phyloP scores from a whole-genome alignment of 2,329 filamentous ascomycete species.

The Colletotrichum sp. region DNA sequence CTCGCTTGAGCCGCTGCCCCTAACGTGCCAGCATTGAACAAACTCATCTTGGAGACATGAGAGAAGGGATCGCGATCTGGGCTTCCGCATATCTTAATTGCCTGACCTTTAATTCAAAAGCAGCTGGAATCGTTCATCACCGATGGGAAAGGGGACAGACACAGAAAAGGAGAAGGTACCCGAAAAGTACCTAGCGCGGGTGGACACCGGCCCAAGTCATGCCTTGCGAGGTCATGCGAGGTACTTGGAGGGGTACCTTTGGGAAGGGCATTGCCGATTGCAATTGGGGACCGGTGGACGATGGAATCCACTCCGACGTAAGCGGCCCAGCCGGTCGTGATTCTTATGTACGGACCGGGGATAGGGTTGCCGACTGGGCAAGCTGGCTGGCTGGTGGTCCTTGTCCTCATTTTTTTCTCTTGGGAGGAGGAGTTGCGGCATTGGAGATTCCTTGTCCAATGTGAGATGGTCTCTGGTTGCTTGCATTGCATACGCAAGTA shows the following conservation, averaged over 20 bases:
- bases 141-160: neutral
- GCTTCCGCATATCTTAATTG: neutral
- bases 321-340: neutral
- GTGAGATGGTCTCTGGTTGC: neutral
- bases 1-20: neutral
- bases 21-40: neutral
- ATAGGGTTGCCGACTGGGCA: neutral
- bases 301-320: conserved; percentile 1
- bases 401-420: neutral
- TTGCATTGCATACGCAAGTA: neutral
- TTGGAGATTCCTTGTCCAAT: neutral
- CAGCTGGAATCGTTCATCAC: neutral
- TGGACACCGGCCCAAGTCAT: neutral
- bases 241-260: neutral
- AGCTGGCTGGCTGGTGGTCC: neutral
- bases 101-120: neutral
- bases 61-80: neutral
- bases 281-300: neutral
- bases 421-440: neutral
- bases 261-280: neutral
- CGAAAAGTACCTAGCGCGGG: neutral
- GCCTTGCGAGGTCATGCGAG: neutral
- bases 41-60: neutral
- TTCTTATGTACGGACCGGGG: neutral
- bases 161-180: neutral